phyloP scores from a whole-genome alignment of 2,329 filamentous ascomycete genomes.

The Aspergillus unguis region DNA sequence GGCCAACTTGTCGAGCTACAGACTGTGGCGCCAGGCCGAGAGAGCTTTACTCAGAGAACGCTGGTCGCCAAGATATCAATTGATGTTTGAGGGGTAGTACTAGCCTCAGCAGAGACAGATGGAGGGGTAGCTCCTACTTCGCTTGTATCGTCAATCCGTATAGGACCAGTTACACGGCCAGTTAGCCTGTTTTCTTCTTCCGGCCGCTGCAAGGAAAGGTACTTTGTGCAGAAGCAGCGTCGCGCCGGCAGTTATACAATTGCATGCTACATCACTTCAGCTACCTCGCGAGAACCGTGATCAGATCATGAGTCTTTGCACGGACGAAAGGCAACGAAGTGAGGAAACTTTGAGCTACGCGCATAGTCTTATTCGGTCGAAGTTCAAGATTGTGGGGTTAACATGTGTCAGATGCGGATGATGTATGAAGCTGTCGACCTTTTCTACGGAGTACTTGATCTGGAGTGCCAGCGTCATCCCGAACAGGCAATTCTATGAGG shows the following conservation, averaged over 20 bases:
- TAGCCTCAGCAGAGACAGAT: background rate
- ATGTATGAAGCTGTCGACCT: constrained; percentile 7
- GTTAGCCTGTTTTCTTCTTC: constrained; percentile 2
- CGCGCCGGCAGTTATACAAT: no score
- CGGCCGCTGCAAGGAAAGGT: background rate
- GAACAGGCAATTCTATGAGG: constrained; percentile 14
- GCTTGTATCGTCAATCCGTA: background rate
- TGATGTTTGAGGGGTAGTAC: constrained; percentile 12
- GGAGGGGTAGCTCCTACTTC: constrained; percentile 1
- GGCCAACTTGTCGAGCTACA: background rate
- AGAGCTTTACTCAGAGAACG: constrained; percentile 2
- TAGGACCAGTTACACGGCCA: constrained; percentile 4
- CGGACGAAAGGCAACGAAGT: constrained; percentile 3
- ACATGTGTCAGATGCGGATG: constrained; percentile 15
- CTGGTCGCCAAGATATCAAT: constrained; percentile 9
- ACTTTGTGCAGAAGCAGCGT: background rate
- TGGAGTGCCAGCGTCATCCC: constrained; percentile 1
- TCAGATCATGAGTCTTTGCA: constrained; percentile 15
- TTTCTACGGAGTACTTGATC: background rate
- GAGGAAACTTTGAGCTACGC: constrained; percentile 16
- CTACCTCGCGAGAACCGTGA: constrained; percentile 8
- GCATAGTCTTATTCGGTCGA: constrained; percentile 13
- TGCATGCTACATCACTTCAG: background rate
- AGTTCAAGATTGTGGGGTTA: constrained; percentile 16
- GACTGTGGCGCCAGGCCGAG: constrained; percentile 6